These are phyloP conservation scores for Annulohypoxylon stygium DNA, from an alignment of 495 filamentous ascomycete species.

Conservation along the genomic window DNA sequence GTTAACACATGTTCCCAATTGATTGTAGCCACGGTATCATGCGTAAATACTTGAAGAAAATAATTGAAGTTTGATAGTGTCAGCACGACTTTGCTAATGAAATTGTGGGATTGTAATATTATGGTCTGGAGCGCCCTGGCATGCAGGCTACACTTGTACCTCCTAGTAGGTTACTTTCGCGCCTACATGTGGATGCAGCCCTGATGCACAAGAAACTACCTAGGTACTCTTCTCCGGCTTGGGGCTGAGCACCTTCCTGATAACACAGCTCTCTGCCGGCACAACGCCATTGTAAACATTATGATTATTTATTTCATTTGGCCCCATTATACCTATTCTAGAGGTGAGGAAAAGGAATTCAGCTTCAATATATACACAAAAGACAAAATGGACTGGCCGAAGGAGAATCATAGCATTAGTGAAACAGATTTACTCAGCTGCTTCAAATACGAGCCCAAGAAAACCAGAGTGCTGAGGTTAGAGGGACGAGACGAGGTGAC, in stretches of 20 bases:
- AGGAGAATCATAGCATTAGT: conserved; percentile 23
- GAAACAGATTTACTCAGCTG: conserved; percentile 12
- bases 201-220: no score
- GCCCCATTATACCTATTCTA: no score
- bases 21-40: not conserved
- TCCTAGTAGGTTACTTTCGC: not conserved
- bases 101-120: not conserved
- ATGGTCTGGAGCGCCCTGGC: not conserved
- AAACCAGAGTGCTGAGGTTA: conserved; percentile 11
- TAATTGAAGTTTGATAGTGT: not conserved
- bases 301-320: not conserved
- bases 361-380: no score
- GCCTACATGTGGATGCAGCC: not conserved
- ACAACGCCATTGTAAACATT: not conserved
- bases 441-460: conserved; percentile 29
- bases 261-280: not conserved
- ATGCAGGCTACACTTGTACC: not conserved
- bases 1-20: not conserved
- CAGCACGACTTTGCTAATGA: not conserved
- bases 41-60: not conserved
- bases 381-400: conserved; percentile 32
- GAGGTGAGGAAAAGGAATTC: no score
- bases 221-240: no score
- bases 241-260: no score
- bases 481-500: not conserved